A percentile compares a stretch with the other conserved stretches of the same genome.
Conservation (phyloP, 1,284 basidiomycete species). For the Ustilago xerochloae region DNA sequence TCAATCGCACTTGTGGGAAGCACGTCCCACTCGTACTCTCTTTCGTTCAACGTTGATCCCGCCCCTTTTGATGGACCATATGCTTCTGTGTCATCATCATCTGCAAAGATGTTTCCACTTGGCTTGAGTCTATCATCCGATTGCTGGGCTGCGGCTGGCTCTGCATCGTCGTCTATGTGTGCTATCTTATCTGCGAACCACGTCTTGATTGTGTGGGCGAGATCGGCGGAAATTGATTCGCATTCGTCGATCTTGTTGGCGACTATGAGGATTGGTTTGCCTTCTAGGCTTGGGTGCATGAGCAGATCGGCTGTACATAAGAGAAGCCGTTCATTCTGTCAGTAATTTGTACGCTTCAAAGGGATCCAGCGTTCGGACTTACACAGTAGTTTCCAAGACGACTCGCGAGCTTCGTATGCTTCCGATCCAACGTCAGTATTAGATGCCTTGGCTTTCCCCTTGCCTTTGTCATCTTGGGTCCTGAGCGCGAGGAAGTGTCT, state of each 20-base stretch:
- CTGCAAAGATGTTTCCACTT: slow-evolving; percentile 30
- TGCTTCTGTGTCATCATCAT: slow-evolving; percentile 16
- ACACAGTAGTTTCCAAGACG: slow-evolving; percentile 33
- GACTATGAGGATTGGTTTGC: slow-evolving; percentile 30
- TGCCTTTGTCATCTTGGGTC: slow-evolving; percentile 6
- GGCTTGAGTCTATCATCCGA: background rate
- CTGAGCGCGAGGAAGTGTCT: slow-evolving; percentile 26
- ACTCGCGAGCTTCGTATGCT: slow-evolving; percentile 20
- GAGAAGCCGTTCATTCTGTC: background rate
- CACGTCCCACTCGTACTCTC: slow-evolving; percentile 46
- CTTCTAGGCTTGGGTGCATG: slow-evolving; percentile 40
- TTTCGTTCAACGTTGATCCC: slow-evolving; percentile 11
- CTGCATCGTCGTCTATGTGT: slow-evolving; percentile 13
- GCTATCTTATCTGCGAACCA: slow-evolving; percentile 39
- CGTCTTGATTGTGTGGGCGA: slow-evolving; percentile 16
- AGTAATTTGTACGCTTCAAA: background rate
- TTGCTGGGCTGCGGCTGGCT: background rate
- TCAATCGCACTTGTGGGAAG: slow-evolving; percentile 33
- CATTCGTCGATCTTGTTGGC: slow-evolving; percentile 38
- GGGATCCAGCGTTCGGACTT: background rate
- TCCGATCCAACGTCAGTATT: slow-evolving; percentile 11
- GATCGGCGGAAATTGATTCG: slow-evolving; percentile 20
- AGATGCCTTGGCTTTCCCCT: slow-evolving; percentile 20
- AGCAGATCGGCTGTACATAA: slow-evolving; percentile 18
- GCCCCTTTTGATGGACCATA: slow-evolving; percentile 15